Conservation (phyloP, 129 eudicot species). For the Saussurea involucrata region DNA sequence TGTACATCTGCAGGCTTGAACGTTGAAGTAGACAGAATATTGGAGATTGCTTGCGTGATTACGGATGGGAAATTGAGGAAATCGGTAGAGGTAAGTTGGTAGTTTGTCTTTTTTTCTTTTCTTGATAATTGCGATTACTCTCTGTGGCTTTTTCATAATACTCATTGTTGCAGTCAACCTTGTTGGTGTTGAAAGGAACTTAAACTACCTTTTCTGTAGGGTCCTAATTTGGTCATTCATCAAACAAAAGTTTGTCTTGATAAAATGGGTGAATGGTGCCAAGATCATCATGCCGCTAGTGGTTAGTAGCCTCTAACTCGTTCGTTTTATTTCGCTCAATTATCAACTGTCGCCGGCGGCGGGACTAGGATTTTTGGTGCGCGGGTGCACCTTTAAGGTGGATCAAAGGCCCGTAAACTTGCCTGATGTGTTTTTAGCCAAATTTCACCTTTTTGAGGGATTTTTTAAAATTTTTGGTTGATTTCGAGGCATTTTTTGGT, state of each 20-base stretch:
- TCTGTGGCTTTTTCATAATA: background rate
- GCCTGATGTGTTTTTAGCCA: too few species aligned
- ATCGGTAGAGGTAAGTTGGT: conserved; percentile 51
- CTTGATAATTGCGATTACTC: background rate
- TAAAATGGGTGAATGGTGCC: conserved; percentile 84
- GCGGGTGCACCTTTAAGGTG: too few species aligned
- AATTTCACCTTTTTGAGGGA: too few species aligned
- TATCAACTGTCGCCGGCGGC: background rate
- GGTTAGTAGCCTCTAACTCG: conserved; percentile 39
- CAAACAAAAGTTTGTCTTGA: conserved; percentile 69
- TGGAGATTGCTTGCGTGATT: conserved; percentile 88
- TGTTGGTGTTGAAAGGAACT: background rate
- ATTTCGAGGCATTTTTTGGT: too few species aligned
- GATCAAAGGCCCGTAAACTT: too few species aligned
- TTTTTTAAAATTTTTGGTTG: too few species aligned
- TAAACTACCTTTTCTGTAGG: conserved; percentile 36
- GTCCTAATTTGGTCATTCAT: conserved; percentile 84
- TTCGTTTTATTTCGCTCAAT: background rate
- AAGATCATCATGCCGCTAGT: conserved; percentile 60
- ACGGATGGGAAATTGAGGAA: conserved; percentile 84
- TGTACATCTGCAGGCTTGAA: conserved; percentile 52
- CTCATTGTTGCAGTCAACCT: background rate
- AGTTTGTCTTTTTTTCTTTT: background rate
- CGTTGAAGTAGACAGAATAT: conserved; percentile 64
- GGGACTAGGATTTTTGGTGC: too few species aligned